These are phyloP conservation scores for Pleurotus eryngii DNA, from an alignment of 768 basidiomycete species.

Conservation along the genomic window DNA sequence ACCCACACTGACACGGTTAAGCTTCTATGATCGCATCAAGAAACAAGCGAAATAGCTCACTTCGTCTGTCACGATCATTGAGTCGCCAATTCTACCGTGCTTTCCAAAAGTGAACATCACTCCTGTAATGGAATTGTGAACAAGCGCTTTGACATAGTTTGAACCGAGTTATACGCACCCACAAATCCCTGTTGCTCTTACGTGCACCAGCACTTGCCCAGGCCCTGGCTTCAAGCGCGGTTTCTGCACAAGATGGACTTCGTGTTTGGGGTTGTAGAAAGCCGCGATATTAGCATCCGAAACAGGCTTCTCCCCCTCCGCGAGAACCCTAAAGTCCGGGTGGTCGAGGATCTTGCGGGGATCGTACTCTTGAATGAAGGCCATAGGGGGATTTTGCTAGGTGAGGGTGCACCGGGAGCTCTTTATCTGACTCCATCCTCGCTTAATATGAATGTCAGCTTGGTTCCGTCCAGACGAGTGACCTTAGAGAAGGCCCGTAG, in stretches of 20 bases:
- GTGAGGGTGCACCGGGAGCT: neutral
- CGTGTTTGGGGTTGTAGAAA: constrained; percentile 61
- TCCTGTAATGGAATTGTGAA: constrained; percentile 32
- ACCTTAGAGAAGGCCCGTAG: neutral
- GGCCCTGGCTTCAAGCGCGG: constrained; percentile 56
- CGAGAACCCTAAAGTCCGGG: constrained; percentile 51
- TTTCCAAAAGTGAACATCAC: constrained; percentile 76
- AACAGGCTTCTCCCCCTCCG: constrained; percentile 44
- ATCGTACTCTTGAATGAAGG: constrained; percentile 45
- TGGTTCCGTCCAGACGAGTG: too few relatives aligned
- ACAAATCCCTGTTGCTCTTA: constrained; percentile 68
- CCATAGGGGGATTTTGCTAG: constrained; percentile 9
- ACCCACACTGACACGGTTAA: constrained; percentile 45
- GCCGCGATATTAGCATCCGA: constrained; percentile 47
- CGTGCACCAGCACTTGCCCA: constrained; percentile 64
- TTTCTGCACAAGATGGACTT: constrained; percentile 67
- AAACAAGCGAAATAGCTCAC: constrained; percentile 23
- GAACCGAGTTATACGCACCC: constrained; percentile 36
- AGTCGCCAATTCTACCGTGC: constrained; percentile 64
- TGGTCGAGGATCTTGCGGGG: constrained; percentile 56
- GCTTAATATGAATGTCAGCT: neutral
- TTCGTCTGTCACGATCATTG: constrained; percentile 69
- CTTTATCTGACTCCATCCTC: constrained; percentile 2
- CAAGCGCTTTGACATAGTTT: neutral
- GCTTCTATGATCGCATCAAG: neutral